Evolutionary conservation across 176 grass and related monocot genomes (phyloP).

Genomic region (Zoysia japonica): DNA sequence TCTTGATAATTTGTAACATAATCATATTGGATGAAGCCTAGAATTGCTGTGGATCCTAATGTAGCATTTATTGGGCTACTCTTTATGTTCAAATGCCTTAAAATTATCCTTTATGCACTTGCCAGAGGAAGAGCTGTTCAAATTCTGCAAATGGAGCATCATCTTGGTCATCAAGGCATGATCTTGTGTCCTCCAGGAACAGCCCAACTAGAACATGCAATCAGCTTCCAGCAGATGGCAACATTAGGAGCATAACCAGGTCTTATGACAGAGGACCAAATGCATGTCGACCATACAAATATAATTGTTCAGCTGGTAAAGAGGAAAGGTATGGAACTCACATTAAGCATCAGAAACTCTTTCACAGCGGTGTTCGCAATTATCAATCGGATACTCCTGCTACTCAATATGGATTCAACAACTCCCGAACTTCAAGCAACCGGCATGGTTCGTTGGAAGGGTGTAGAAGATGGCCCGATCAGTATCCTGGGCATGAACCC

Average conservation of each 20-base stretch:
- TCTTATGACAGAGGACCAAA: conserved; percentile 27
- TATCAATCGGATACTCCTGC: conserved; percentile 32
- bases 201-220: conserved; percentile 34
- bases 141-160: conserved; percentile 9
- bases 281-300: conserved; percentile 5
- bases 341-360: conserved; percentile 29
- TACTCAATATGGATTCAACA: conserved; percentile 26
- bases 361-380: conserved; percentile 14
- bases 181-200: conserved; percentile 23
- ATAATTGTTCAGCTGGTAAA: conserved; percentile 29
- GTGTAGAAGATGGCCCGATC: conserved; percentile 34
- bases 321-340: conserved; percentile 34
- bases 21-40: conserved; percentile 5
- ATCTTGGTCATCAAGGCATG: conserved; percentile 26
- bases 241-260: conserved; percentile 12
- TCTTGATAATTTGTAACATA: conserved; percentile 25
- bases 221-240: conserved; percentile 33
- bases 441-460: conserved; percentile 18
- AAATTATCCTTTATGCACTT: conserved; percentile 35
- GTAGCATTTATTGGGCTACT: background rate
- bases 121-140: conserved; percentile 29
- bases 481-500: background rate
- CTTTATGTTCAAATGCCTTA: conserved; percentile 28
- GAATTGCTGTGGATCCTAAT: conserved; percentile 14
- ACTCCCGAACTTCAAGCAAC: conserved; percentile 10